phyloP scores from a whole-genome alignment of 1,284 basidiomycete genomes.

The Papiliotrema flavescens region DNA sequence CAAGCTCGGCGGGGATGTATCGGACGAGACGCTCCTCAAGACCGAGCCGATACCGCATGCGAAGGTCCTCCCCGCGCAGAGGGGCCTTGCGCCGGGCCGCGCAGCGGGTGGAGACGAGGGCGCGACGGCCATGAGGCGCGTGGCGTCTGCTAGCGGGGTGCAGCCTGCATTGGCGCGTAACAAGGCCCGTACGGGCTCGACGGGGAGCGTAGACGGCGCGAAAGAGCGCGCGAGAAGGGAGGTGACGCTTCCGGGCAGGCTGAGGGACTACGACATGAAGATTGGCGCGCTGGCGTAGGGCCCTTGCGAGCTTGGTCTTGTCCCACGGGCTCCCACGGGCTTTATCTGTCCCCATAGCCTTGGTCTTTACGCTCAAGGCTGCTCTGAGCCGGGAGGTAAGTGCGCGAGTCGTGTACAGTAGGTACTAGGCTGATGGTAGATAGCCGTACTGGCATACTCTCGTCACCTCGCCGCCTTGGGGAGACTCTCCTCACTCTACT shows the following conservation, averaged over 20 bases:
- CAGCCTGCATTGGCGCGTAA: background rate
- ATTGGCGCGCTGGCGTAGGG: background rate
- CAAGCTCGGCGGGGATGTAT: background rate
- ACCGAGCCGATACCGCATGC: slow-evolving; percentile 2
- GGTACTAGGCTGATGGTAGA: too few species aligned
- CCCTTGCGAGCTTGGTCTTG: too few species aligned
- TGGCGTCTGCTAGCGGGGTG: slow-evolving; percentile 1
- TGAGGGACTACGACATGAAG: slow-evolving; percentile 35
- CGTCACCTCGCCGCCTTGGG: too few species aligned
- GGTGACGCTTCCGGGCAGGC: slow-evolving; percentile 26
- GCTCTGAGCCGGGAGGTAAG: too few species aligned
- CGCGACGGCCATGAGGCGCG: slow-evolving; percentile 11
- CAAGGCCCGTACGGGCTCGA: slow-evolving; percentile 3
- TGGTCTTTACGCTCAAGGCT: too few species aligned
- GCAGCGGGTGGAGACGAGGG: slow-evolving; percentile 2
- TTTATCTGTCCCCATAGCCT: too few species aligned
- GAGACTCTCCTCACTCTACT: too few species aligned
- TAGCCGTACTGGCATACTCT: too few species aligned
- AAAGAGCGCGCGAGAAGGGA: slow-evolving; percentile 31
- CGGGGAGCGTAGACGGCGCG: slow-evolving; percentile 3
- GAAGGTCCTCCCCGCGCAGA: slow-evolving; percentile 5
- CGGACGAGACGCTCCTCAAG: background rate
- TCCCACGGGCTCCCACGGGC: too few species aligned
- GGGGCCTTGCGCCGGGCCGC: background rate
- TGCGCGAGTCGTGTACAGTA: too few species aligned